Evolutionary conservation across 139 green algal genomes (phyloP).

Genomic region (Chlorella sorokiniana): DNA sequence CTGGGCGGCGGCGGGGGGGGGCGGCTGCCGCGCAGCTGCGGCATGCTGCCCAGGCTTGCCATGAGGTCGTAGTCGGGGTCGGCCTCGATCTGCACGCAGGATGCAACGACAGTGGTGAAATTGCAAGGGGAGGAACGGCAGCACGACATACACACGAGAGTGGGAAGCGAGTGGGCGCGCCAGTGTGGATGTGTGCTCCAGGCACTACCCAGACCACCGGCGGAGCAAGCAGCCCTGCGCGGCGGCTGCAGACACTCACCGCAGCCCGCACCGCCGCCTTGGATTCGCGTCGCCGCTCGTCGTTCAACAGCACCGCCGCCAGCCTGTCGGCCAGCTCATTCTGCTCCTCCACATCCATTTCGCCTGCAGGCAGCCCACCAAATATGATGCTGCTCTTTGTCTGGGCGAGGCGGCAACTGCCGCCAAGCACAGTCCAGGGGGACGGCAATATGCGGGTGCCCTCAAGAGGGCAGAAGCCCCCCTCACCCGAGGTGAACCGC

Average conservation of each 20-base stretch:
- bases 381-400: neutral
- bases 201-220: no score
- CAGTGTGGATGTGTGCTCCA: no score
- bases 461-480: no score
- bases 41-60: neutral
- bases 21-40: constrained; percentile 9
- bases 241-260: no score
- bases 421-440: no score
- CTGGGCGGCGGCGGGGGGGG: neutral
- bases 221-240: no score
- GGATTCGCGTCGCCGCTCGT: no score
- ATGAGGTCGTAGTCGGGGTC: constrained; percentile 19
- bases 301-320: neutral
- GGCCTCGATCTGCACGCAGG: neutral
- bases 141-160: no score
- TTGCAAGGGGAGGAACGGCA: no score
- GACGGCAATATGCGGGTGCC: no score
- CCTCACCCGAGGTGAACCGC: constrained; percentile 1
- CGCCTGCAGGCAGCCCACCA: neutral
- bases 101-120: neutral
- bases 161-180: no score
- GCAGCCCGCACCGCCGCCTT: no score
- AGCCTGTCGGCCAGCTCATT: neutral
- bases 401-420: neutral
- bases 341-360: constrained; percentile 20